Conservation (phyloP, 345 rosid genomes). For the Hibiscus syriacus region DNA sequence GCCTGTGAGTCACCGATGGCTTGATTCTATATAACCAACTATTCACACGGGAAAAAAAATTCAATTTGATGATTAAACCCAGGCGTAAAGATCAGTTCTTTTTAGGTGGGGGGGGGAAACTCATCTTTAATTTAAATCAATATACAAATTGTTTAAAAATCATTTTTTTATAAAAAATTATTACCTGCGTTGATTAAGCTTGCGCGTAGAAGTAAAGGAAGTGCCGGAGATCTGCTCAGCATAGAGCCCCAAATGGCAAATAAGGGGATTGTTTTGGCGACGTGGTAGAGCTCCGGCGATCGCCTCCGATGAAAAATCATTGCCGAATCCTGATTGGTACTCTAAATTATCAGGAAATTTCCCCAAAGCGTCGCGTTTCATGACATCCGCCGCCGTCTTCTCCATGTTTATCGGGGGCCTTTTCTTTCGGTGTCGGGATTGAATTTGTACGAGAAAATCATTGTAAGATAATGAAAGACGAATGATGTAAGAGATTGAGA, state of each 20-base stretch:
- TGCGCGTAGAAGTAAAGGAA: slow-evolving; percentile 89
- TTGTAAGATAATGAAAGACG: background rate
- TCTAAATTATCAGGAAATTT: slow-evolving; percentile 25
- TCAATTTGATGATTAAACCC: background rate
- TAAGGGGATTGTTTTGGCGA: slow-evolving; percentile 80
- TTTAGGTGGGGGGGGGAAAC: too few relatives aligned
- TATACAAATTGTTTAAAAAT: background rate
- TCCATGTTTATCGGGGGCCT: slow-evolving; percentile 10
- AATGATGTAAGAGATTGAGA: background rate
- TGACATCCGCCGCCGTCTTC: background rate
- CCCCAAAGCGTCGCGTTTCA: slow-evolving; percentile 1
- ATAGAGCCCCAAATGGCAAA: slow-evolving; percentile 83
- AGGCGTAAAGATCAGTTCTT: too few relatives aligned
- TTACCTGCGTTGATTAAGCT: slow-evolving; percentile 69
- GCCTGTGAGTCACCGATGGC: slow-evolving; percentile 96
- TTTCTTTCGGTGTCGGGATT: background rate
- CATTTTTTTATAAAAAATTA: background rate
- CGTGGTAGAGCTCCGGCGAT: slow-evolving; percentile 70
- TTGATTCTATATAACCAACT: slow-evolving; percentile 93
- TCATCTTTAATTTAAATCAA: too few relatives aligned
- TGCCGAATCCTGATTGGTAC: slow-evolving; percentile 66
- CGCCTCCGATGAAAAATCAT: slow-evolving; percentile 71
- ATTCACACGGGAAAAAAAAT: slow-evolving; percentile 5
- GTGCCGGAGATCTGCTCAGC: slow-evolving; percentile 98
- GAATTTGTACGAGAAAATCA: background rate